Base-by-base conservation (phyloP, 108 stramenopile genomes). In the Nannochloropsis oceanica region DNA sequence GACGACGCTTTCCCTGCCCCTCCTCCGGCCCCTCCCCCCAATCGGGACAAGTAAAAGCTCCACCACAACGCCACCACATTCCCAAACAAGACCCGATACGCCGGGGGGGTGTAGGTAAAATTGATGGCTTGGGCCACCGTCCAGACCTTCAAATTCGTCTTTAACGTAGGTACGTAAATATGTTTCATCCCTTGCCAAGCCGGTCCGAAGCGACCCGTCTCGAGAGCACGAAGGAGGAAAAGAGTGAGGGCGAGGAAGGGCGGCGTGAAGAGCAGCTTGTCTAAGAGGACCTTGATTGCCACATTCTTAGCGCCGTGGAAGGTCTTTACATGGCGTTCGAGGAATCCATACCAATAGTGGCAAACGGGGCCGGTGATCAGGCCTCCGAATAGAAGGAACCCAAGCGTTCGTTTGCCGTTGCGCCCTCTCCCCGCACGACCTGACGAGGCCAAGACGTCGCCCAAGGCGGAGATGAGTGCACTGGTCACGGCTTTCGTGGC, bases 41-140 rank as follows among this genome's bases (percentile, higher is more conserved):
- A 22, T 46, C 26, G 44, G 46, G 26, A 42, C 26, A 84, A 79
- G 46, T 43, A 84, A 24, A 84, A 26, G 73, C 46, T 84, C 83
- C 83, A 84, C 83, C 83, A 84, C 73, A 84, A 27, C n/a, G 83
- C 83, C 44, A 84, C 83, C 25, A 84, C 44, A 14, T 84, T 84
- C 44, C 83, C 83, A 44, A 84, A 84, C 8, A 84, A 44, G 0
- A 84, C 83, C 25, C 83, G 83, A 24, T 84, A 84, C 44, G 43
- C 83, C 2, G 46, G 44, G 5, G 83, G 44, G 2, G 44, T 44
- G 25, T 50, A 43, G n/a, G 25, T 22, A 24, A 84, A 84, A 46
- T 84, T 84, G 73, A 84, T 79, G 0, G 83, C 83, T 24, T 84
- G 83, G 8, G 83, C 83, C 44, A 84, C 83, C 18, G 83, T 84